These are phyloP conservation scores for Ustilago trichophora DNA, from an alignment of 1,284 basidiomycete genomes.

Conservation along the genomic window DNA sequence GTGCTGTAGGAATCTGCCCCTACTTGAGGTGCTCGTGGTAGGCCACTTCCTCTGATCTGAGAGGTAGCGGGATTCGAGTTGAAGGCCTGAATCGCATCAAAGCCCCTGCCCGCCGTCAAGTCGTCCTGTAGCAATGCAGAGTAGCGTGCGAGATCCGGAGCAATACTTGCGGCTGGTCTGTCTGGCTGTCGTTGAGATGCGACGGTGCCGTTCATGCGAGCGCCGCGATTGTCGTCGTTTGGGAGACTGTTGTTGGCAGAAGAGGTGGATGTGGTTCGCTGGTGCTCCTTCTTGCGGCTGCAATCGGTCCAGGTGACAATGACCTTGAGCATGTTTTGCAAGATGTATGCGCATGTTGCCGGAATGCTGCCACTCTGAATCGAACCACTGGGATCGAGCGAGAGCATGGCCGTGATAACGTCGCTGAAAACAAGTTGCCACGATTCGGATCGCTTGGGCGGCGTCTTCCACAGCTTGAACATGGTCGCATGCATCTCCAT, in stretches of 20 bases:
- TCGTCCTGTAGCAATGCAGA: conserved; percentile 3
- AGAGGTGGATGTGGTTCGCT: conserved; percentile 6
- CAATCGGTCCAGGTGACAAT: conserved; percentile 35
- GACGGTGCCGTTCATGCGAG: no score
- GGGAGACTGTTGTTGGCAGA: no score
- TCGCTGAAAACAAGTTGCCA: conserved; percentile 35
- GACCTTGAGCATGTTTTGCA: conserved; percentile 40
- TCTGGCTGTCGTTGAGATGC: no score
- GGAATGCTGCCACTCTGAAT: conserved; percentile 39
- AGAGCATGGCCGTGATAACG: conserved; percentile 16
- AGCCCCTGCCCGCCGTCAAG: background rate
- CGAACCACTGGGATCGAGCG: conserved; percentile 26
- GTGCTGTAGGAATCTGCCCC: no score
- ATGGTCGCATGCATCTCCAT: conserved; percentile 45
- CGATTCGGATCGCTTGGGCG: conserved; percentile 29
- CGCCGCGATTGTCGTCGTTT: no score
- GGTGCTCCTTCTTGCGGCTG: conserved; percentile 28
- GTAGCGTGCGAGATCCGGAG: conserved; percentile 4
- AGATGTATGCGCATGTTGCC: conserved; percentile 36
- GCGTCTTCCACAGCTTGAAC: conserved; percentile 41
- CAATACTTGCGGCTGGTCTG: no score
- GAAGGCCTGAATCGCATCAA: conserved; percentile 8
- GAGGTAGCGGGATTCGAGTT: background rate
- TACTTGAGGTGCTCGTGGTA: no score
- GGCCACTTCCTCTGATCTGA: background rate